Evolutionary conservation across 208 protist species (phyloP).

Genomic region (Crithidia fasciculata): DNA sequence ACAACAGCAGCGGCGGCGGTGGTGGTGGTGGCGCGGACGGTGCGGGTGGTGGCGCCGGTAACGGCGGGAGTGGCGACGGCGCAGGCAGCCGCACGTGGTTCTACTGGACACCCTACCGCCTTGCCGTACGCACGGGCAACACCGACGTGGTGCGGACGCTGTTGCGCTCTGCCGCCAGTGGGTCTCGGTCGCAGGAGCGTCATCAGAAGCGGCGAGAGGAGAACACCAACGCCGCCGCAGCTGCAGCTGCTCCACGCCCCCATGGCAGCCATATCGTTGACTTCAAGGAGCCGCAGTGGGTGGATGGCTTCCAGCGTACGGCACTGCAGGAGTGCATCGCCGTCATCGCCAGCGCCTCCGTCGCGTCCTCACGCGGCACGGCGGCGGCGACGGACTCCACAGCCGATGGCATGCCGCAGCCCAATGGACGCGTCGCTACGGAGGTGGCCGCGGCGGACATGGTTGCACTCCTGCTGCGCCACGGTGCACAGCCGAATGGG

Average conservation of each 20-base stretch:
- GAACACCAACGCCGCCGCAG: background rate
- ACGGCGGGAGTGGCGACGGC: background rate
- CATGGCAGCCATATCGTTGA: constrained; percentile 35
- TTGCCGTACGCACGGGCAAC: constrained; percentile 49
- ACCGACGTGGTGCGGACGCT: constrained; percentile 22
- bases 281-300: constrained; percentile 61
- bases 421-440: constrained; percentile 1
- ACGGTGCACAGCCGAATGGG: constrained; percentile 63
- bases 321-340: constrained; percentile 69
- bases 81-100: constrained; percentile 30
- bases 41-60: background rate
- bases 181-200: background rate
- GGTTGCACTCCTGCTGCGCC: constrained; percentile 45
- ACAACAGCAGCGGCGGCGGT: background rate
- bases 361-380: background rate
- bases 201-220: background rate
- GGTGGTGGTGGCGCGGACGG: background rate
- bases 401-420: background rate
- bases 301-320: constrained; percentile 58
- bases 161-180: constrained; percentile 1
- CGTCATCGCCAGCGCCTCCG: constrained; percentile 2
- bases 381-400: background rate
- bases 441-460: constrained; percentile 20
- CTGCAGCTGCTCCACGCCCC: background rate
- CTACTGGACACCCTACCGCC: constrained; percentile 53